Evolutionary conservation across 2,329 filamentous ascomycete species (phyloP), one percentile per base, ranked within the genome.

Genomic region (Penicillium oxalicum): DNA sequence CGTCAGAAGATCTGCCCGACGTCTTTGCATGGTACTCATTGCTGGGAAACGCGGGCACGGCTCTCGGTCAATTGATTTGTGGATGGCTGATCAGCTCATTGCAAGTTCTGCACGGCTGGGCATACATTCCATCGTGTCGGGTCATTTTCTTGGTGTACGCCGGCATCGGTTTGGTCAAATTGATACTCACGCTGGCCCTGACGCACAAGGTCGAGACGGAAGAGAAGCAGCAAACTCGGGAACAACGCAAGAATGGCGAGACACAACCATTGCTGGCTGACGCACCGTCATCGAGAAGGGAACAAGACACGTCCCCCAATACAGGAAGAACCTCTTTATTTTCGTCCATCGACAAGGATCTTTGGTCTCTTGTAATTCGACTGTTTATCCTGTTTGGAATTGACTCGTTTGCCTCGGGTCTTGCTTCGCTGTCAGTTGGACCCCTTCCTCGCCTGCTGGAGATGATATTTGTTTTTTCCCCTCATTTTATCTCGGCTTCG

Each of bases 341-440:
- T 18, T 18, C 18, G 18, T 18, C 18, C 18, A 80, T 89, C 18
- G 81, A 80, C 4, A 67, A 65, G 2, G 70, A 78, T 18, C 45
- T 69, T 5, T 55, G 61, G 35, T 62, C 62, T 3, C 47, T 69
- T n/a, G 55, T 70, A 13, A 54, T 67, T 24, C 58, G 81, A 43
- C 73, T 91, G 0, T 86, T 82, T 60, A 66, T 85, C 6, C 70
- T 91, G 1, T 85, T 89, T 57, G 77, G 77, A 1, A 60, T 89
- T 5, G 86, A 90, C 63, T 79, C 82, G 0, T 78, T 89, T 48
- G 85, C 84, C 1, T 84, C 82, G 1, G 86, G 87, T 2, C 77
- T 91, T 63, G 83, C 82, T 4, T 80, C 82, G 24, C 60, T 81
- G 74, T 82, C 70, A 65, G 77, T 70, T 9, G 28, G 13, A 24